A percentile compares a stretch with the other conserved stretches of the same genome.
These are phyloP conservation scores for Candida morakotiae DNA, from an alignment of 805 yeast genomes.

Conservation along the genomic window DNA sequence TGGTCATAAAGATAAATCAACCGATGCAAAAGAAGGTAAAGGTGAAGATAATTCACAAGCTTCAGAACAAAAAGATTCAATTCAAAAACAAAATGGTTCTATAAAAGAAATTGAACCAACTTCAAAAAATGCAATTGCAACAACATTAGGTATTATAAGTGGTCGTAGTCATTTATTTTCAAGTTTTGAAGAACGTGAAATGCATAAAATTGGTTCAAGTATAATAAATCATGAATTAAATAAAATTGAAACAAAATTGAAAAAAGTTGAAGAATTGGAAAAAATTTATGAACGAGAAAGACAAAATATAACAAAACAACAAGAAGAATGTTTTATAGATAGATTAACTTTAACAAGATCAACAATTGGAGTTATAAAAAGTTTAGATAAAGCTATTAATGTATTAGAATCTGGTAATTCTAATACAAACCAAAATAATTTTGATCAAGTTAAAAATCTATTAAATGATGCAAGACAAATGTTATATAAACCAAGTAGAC, in stretches of 20 bases:
- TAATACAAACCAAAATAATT: conserved; percentile 6
- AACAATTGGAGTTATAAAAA: conserved; percentile 47
- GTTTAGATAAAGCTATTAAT: conserved; percentile 35
- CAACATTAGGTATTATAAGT: conserved; percentile 75
- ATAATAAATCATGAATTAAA: conserved; percentile 60
- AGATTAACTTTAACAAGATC: conserved; percentile 62
- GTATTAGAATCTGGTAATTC: conserved; percentile 10
- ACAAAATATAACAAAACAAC: conserved; percentile 54
- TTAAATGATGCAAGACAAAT: conserved; percentile 29
- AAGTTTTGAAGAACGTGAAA: conserved; percentile 74
- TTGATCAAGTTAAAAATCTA: conserved; percentile 14
- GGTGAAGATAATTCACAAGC: conserved; percentile 6
- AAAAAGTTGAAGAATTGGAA: conserved; percentile 57
- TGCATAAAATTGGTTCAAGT: conserved; percentile 53
- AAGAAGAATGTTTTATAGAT: conserved; percentile 64
- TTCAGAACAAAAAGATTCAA: background rate
- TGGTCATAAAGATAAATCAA: conserved; percentile 23
- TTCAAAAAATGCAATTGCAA: conserved; percentile 53
- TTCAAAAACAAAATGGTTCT: conserved; percentile 10
- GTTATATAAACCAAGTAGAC: conserved; percentile 29
- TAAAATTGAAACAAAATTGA: conserved; percentile 61
- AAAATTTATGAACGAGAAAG: conserved; percentile 63
- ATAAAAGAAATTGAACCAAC: conserved; percentile 8
- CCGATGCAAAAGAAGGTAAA: conserved; percentile 10
- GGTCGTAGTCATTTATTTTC: conserved; percentile 78